Percentiles rank a stretch among this genome's conserved stretches.
Evolutionary conservation across 2,329 filamentous ascomycete genomes (phyloP).

Genomic region (Colletotrichum orbiculare): DNA sequence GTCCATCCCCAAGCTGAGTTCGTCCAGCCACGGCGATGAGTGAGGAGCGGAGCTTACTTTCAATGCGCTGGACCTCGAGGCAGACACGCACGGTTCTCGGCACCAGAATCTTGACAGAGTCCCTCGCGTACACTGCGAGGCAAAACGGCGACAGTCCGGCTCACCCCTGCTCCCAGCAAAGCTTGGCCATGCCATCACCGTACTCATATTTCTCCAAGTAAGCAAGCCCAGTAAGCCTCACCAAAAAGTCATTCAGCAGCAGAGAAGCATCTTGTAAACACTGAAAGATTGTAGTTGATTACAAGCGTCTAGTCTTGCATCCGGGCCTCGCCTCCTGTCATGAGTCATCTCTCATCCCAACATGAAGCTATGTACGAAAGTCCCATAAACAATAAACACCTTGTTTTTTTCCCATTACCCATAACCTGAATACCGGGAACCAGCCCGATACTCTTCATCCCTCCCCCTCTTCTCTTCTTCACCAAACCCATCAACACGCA

Average conservation of each 20-base stretch:
- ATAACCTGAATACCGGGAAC: conserved; percentile 11
- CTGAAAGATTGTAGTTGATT: conserved; percentile 20
- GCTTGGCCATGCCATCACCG: not conserved
- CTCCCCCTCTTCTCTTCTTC: conserved; percentile 7
- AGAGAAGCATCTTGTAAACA: not conserved
- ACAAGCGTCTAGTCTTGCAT: conserved; percentile 27
- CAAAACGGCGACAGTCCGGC: not conserved
- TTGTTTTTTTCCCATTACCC: conserved; percentile 12
- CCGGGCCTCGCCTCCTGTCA: conserved; percentile 1
- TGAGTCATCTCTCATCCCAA: not conserved
- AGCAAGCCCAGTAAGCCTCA: too few species aligned
- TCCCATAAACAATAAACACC: not conserved
- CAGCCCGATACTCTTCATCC: conserved; percentile 12
- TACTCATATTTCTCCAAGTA: not conserved
- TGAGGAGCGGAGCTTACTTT: not conserved
- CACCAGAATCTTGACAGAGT: not conserved
- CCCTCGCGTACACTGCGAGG: not conserved
- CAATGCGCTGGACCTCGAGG: too few species aligned
- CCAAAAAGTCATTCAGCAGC: too few species aligned
- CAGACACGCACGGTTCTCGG: not conserved
- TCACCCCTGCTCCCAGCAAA: not conserved
- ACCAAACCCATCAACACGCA: conserved; percentile 46
- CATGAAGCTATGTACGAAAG: conserved; percentile 11
- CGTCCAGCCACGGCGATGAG: not conserved
- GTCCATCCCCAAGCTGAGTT: too few species aligned